Percentiles rank a stretch among this genome's conserved stretches.
These are phyloP conservation scores for Ceratorhiza oryzae-sativae DNA, from an alignment of 1,284 basidiomycete species.

Conservation along the genomic window DNA sequence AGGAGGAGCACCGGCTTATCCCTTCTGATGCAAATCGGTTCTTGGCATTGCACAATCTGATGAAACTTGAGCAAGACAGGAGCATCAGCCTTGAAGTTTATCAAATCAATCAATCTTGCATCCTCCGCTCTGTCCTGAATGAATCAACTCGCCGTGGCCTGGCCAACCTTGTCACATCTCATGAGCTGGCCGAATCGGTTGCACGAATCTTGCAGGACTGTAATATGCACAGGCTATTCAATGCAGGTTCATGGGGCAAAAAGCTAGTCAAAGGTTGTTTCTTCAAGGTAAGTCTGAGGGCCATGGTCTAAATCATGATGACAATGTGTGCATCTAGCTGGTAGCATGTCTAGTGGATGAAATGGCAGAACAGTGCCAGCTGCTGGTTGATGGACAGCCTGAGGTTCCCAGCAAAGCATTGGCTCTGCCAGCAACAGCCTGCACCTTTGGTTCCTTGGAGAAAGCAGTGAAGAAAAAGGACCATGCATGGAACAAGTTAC, in stretches of 20 bases:
- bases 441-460: neutral
- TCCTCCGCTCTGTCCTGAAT: neutral
- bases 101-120: neutral
- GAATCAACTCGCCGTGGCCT: neutral
- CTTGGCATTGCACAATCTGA: neutral
- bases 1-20: neutral
- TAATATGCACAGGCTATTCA: neutral
- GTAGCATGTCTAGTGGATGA: neutral
- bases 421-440: neutral
- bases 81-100: neutral
- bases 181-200: neutral
- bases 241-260: neutral
- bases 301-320: neutral
- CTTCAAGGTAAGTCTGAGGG: neutral
- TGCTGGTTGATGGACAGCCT: neutral
- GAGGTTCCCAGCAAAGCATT: neutral
- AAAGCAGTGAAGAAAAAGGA: neutral
- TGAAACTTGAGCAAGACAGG: neutral
- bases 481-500: neutral
- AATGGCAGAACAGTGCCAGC: neutral
- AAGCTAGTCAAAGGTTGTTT: neutral
- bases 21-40: slow-evolving; percentile 3
- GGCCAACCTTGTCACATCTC: neutral
- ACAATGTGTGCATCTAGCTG: neutral
- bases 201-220: neutral